These are phyloP conservation scores for Fusarium pseudocircinatum DNA, from an alignment of 2,329 filamentous ascomycete genomes.

Conservation along the genomic window DNA sequence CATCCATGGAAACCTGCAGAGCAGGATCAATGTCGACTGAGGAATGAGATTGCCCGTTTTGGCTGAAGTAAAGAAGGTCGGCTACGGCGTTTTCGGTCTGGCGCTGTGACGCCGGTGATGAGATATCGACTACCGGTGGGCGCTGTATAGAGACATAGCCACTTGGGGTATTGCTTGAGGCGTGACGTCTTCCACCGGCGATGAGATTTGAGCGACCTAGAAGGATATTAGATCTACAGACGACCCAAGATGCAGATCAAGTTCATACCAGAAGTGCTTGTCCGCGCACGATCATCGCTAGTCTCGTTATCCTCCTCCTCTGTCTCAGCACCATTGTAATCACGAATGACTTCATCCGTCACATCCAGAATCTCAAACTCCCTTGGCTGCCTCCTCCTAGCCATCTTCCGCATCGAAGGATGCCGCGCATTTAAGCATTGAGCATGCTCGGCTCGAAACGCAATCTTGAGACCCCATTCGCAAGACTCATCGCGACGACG, in stretches of 20 bases:
- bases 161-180: neutral
- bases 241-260: accelerated
- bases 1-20: constrained; percentile 34
- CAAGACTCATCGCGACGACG: constrained; percentile 45
- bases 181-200: neutral
- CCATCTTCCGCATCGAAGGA: constrained; percentile 48
- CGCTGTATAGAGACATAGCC: constrained; percentile 13
- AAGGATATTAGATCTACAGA: neutral
- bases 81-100: constrained; percentile 51
- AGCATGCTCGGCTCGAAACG: constrained; percentile 50
- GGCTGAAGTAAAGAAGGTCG: constrained; percentile 49
- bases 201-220: neutral
- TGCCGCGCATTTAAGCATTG: constrained; percentile 46
- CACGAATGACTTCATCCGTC: constrained; percentile 50
- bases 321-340: constrained; percentile 45
- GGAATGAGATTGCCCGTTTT: constrained; percentile 40
- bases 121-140: constrained; percentile 5
- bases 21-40: constrained; percentile 33
- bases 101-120: constrained; percentile 37
- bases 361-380: constrained; percentile 51
- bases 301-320: constrained; percentile 30
- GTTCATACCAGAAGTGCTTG: constrained; percentile 8
- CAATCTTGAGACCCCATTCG: constrained; percentile 52
- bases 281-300: neutral
- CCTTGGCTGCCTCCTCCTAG: constrained; percentile 39